Evolutionary conservation across 495 filamentous ascomycete species (phyloP), one percentile per base, ranked within the genome.

Genomic region (Alectoria sarmentosa): DNA sequence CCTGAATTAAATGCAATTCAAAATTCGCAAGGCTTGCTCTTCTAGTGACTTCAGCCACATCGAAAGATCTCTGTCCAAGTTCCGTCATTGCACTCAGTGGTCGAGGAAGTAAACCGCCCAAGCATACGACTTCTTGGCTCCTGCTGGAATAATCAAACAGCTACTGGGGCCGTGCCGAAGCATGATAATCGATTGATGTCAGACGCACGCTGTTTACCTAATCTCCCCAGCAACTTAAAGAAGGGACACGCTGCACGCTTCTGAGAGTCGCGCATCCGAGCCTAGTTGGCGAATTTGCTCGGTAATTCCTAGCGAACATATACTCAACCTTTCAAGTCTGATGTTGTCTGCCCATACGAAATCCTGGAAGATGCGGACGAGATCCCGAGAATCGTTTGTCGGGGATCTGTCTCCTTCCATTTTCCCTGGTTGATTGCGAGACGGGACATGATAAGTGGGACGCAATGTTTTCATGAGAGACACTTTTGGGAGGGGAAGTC

Each of bases 331-430:
- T 14, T 62, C 44, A n/a, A 62, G 21, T 15, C n/a, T 44, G 26
- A 19, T 15, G 17, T 54, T 52, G 11, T 48, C 46, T 23, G 44
- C 30, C 58, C 39, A 60, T 19, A 60, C 26, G 11, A 42, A 34
- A 23, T 46, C 26, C 30, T 42, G 46, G 26, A 42, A 60, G 11
- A 15, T 28, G 0, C 44, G 26, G 19, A 60, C 10, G 34, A 42
- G 39, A 14, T 44, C 17, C 5, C 39, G 58, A 21, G 58, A 39
- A 60, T 60, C 39, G n/a, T 46, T 13, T 8, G 8, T 4, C 17
- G 6, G 39, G 3, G 5, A 2, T 0, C 0, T 0, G 21, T 14
- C 1, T 2, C n/a, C 0, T 0, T 2, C 2, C 17, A 46, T 1
- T 42, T 42, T 30, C 10, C 17, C 39, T 1, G 58, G 39, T 10